phyloP scores from a whole-genome alignment of 306 rosid genomes.

The Acmispon strigosus region DNA sequence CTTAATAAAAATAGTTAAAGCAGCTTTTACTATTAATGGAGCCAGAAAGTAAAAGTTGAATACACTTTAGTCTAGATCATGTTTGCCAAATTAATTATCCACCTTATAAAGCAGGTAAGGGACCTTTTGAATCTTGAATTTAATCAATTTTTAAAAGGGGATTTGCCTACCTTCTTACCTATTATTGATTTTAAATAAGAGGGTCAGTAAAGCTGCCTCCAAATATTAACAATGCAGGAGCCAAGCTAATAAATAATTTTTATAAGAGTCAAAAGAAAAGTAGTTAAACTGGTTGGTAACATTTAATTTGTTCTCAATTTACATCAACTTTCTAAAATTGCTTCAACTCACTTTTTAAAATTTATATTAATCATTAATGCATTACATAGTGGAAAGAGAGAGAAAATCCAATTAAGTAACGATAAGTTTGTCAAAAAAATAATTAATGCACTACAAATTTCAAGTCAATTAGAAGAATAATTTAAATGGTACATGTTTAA shows the following conservation, averaged over 20 bases:
- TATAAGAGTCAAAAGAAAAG: no score
- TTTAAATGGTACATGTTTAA: no score
- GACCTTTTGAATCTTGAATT: slow-evolving; percentile 35
- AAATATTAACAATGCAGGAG: slow-evolving; percentile 21
- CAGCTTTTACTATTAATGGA: slow-evolving; percentile 23
- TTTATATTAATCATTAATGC: no score
- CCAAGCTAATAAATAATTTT: slow-evolving; percentile 5
- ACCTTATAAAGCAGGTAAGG: slow-evolving; percentile 26
- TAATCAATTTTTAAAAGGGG: slow-evolving; percentile 16
- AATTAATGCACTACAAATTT: no score
- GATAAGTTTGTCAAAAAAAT: no score
- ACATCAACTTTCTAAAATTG: no score
- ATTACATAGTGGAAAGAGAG: no score
- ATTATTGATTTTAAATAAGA: slow-evolving; percentile 10
- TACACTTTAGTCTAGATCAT: slow-evolving; percentile 31
- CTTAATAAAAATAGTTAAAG: slow-evolving; percentile 23
- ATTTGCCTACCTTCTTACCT: slow-evolving; percentile 20
- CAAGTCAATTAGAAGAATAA: no score
- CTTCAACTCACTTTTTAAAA: no score
- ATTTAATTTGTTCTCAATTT: no score
- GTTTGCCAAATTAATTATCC: slow-evolving; percentile 24
- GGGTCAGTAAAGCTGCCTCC: slow-evolving; percentile 39
- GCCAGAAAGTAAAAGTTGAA: slow-evolving; percentile 25
- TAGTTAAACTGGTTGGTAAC: no score
- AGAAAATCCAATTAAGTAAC: no score